Evolutionary conservation across 164 flowering plant species (phyloP).

Genomic region (Chimonanthus salicifolius): DNA sequence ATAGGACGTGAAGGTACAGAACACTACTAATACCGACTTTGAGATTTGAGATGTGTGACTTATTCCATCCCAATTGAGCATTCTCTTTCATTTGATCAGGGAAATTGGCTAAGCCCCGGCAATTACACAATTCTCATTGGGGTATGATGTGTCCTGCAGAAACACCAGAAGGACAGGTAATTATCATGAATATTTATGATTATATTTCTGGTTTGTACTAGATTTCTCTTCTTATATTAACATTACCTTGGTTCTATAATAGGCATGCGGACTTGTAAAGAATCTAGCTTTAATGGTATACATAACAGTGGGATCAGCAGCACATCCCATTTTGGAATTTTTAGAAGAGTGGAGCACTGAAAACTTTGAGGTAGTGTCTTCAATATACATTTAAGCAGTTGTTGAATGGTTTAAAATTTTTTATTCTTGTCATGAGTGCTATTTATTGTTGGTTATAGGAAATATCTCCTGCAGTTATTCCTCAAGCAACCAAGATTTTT

Average conservation of each 20-base stretch:
- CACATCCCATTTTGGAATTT: constrained; percentile 88
- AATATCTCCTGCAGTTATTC: constrained; percentile 96
- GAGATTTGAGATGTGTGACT: background rate
- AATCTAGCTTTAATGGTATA: constrained; percentile 97
- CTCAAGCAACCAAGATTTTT: constrained; percentile 90
- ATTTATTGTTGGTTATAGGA: constrained; percentile 37
- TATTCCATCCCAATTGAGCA: background rate
- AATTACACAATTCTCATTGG: constrained; percentile 98
- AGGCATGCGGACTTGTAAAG: constrained; percentile 98
- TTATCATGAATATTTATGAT: background rate
- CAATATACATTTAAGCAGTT: background rate
- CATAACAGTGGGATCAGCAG: constrained; percentile 95
- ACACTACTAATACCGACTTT: background rate
- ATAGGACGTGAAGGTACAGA: constrained; percentile 92
- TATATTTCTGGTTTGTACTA: background rate
- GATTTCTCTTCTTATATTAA: background rate
- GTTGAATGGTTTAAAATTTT: background rate
- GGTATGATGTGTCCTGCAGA: constrained; percentile 99
- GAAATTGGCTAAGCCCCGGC: constrained; percentile 96
- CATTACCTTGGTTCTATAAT: constrained; percentile 4
- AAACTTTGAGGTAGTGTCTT: constrained; percentile 69
- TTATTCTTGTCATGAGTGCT: background rate
- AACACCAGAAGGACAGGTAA: constrained; percentile 98
- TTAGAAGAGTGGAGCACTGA: constrained; percentile 97
- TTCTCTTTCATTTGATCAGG: constrained; percentile 35